phyloP scores from a whole-genome alignment of 345 rosid genomes.

The Chamaenerion angustifolium region DNA sequence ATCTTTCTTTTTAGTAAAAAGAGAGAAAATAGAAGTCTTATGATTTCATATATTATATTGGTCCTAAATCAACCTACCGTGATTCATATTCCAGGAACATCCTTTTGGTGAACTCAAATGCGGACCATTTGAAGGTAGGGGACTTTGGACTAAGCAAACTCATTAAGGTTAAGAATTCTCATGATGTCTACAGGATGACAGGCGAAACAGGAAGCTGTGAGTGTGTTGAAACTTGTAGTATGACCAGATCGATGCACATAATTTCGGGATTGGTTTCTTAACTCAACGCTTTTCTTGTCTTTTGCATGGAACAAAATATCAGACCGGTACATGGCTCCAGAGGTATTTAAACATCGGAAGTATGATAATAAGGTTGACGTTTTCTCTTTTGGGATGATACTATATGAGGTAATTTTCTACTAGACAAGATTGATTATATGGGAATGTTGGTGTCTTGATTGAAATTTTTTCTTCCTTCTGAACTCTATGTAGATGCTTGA shows the following conservation, averaged over 20 bases:
- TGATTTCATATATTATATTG: no score
- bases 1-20: not conserved
- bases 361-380: conserved; percentile 98
- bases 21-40: not conserved
- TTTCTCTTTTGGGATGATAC: conserved; percentile 95
- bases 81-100: conserved; percentile 50
- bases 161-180: conserved; percentile 88
- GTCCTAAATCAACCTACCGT: no score
- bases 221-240: not conserved
- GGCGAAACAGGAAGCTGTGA: conserved; percentile 94
- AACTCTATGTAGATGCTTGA: conserved; percentile 65
- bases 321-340: conserved; percentile 89
- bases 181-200: conserved; percentile 90
- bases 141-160: conserved; percentile 98
- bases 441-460: conserved; percentile 5
- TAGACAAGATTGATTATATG: not conserved
- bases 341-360: conserved; percentile 35
- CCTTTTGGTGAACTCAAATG: conserved; percentile 85
- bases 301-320: conserved; percentile 16
- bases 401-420: conserved; percentile 55
- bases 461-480: conserved; percentile 4
- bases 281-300: not conserved
- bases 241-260: no score
- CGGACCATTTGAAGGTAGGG: conserved; percentile 96
- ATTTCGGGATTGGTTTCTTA: no score